phyloP scores from a whole-genome alignment of 495 filamentous ascomycete genomes.

The Neurospora tetrasperma region DNA sequence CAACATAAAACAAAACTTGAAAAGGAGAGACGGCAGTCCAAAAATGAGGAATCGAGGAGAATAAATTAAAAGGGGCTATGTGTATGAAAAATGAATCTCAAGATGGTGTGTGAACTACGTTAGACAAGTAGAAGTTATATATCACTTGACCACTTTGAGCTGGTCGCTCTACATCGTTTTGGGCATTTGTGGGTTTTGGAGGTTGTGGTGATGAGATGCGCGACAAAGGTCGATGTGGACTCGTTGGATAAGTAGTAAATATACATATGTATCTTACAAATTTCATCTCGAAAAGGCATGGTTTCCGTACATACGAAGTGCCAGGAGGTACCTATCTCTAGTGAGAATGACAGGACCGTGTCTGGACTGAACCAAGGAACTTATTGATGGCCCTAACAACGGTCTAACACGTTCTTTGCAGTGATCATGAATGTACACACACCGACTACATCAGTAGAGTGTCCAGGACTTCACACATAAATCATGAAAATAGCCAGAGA shows the following conservation, averaged over 20 bases:
- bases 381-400: background rate
- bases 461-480: background rate
- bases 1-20: background rate
- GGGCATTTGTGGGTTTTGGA: background rate
- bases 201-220: background rate
- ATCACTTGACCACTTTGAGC: background rate
- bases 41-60: background rate
- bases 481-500: no score
- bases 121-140: background rate
- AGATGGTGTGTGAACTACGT: background rate
- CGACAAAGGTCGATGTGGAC: background rate
- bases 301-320: background rate
- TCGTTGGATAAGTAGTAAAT: background rate
- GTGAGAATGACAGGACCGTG: background rate
- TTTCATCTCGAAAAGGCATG: background rate
- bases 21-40: background rate
- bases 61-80: background rate
- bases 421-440: background rate
- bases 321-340: background rate
- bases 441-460: background rate
- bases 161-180: background rate
- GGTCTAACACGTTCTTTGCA: background rate
- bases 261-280: background rate
- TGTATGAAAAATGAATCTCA: background rate
- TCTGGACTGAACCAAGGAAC: background rate